These are phyloP conservation scores for Eucalyptus polybractea DNA, from an alignment of 345 rosid genomes.

Conservation along the genomic window DNA sequence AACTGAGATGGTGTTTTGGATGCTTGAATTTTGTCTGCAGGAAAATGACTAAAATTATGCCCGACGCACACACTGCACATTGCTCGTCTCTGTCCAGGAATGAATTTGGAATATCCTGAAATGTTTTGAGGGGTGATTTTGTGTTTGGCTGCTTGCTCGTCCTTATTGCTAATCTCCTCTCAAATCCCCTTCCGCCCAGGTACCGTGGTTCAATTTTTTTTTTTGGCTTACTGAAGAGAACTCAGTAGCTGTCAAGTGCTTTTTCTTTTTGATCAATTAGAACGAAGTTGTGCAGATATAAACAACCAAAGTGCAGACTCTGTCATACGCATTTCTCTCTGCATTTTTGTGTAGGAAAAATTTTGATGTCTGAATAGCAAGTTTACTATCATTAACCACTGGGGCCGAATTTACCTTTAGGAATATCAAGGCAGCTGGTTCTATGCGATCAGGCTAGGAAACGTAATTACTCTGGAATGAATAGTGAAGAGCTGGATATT, in stretches of 20 bases:
- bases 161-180: not conserved
- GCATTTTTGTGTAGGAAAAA: not conserved
- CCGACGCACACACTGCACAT: not conserved
- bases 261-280: not conserved
- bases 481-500: not conserved
- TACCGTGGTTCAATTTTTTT: not conserved
- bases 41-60: not conserved
- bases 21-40: not conserved
- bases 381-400: not conserved
- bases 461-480: not conserved
- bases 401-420: not conserved
- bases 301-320: not conserved
- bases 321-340: not conserved
- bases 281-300: not conserved
- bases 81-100: not conserved
- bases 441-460: not conserved
- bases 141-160: not conserved
- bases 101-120: not conserved
- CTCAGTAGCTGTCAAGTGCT: not conserved
- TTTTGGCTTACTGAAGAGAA: not conserved
- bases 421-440: not conserved
- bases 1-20: not conserved
- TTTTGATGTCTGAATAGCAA: not conserved
- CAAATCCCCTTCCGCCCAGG: not conserved
- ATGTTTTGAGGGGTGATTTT: not conserved